Evolutionary conservation across 257 asterid genomes (phyloP), one percentile per base, ranked within the genome.

Genomic region (Penstemon newberryi): DNA sequence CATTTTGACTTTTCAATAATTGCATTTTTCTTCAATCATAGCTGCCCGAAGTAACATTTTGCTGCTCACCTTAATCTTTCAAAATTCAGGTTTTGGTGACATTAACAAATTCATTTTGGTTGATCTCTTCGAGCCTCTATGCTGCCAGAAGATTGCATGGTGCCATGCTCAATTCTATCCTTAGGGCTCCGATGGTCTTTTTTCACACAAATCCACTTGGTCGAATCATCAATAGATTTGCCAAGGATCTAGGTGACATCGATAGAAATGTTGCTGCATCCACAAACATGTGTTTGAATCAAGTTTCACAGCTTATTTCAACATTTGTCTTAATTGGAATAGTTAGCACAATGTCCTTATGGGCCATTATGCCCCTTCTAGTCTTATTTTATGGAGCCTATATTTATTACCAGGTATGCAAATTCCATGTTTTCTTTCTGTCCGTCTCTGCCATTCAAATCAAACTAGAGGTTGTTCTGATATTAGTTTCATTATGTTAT

Each of bases 131-230:
- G 44, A 93, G 99, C 81, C 96, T 93, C 69, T 78, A 79, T 73
- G 99, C 99, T 64, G 97, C 99, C 66, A 77, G 73, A 81, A 83
- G 78, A 71, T 77, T 93, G 81, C 99, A 93, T 65, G 82, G 64
- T 63, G 85, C 80, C 64, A 90, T 93, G 97, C 92, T 93, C 41
- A 65, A 71, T 54, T 82, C 99, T 53, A 87, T 90, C 50, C 90
- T 93, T 75, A 84, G 92, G 83, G 97, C 96, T 75, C 99, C 99
- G 49, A 93, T 93, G 97, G 92, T 91, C 67, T 93, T 93, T 84
- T 93, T 93, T 67, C 97, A 93, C 78, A 90, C 99, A 61, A 93
- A 93, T 71, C 99, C 96, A 56, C 91, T 86, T n/a, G 97, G 99
- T 42, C 80, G 99, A 72, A 84, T 93, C 79, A 91, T 93, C 81